Evolutionary conservation across 345 rosid species (phyloP).

Genomic region (Gossypium longicalyx): DNA sequence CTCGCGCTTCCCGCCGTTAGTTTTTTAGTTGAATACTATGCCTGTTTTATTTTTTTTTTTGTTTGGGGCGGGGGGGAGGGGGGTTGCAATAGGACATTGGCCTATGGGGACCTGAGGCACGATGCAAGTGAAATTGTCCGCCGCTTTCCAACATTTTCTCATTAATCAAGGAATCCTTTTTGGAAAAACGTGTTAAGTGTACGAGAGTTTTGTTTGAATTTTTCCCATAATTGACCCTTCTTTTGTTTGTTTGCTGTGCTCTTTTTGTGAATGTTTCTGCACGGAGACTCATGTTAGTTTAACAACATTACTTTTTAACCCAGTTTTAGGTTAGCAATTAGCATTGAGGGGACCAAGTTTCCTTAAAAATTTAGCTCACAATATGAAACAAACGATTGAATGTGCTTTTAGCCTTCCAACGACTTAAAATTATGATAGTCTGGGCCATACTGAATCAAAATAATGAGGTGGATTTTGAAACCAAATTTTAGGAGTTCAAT

Average conservation of each 20-base stretch:
- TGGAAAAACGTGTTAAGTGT: not conserved
- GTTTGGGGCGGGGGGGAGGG: too few species aligned
- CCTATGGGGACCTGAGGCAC: not conserved
- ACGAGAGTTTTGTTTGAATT: not conserved
- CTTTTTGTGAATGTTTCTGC: not conserved
- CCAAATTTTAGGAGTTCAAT: too few species aligned
- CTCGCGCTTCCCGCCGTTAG: not conserved
- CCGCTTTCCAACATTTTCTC: not conserved
- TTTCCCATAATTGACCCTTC: constrained; percentile 13
- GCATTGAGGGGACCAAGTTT: too few species aligned
- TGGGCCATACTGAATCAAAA: not conserved
- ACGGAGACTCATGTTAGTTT: not conserved
- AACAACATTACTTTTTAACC: not conserved
- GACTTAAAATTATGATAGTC: not conserved
- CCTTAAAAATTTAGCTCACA: too few species aligned
- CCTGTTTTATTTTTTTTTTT: not conserved
- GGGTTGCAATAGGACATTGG: not conserved
- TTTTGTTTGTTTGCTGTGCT: constrained; percentile 9
- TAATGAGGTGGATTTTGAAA: too few species aligned
- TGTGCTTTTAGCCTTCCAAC: not conserved
- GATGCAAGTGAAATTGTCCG: not conserved
- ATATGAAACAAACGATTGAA: not conserved
- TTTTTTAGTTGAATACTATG: not conserved
- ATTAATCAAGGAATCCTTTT: not conserved
- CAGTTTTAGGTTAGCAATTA: not conserved